Conservation (phyloP, 805 yeast species). For the Wickerhamomyces canadensis region DNA sequence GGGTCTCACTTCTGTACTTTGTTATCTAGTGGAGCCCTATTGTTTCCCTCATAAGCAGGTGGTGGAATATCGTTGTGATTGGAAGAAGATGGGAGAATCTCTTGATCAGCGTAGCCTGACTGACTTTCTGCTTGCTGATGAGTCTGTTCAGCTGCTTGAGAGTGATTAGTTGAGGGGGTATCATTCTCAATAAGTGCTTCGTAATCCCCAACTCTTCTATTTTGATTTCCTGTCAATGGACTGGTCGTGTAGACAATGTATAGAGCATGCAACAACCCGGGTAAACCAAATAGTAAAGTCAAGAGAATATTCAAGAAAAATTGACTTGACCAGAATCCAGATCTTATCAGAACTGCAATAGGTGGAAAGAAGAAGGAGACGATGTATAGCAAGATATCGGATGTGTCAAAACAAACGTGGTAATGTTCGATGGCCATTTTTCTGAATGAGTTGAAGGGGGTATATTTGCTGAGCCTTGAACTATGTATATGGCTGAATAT, state of each 20-base stretch:
- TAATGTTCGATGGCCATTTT: neutral
- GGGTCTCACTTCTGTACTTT: slow-evolving; percentile 18
- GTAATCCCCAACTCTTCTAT: slow-evolving; percentile 18
- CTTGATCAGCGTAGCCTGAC: no score
- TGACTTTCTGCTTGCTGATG: no score
- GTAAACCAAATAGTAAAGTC: slow-evolving; percentile 69
- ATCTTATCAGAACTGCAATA: slow-evolving; percentile 60
- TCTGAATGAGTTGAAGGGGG: neutral
- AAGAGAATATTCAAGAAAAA: slow-evolving; percentile 55
- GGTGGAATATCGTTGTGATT: slow-evolving; percentile 6
- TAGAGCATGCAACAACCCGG: slow-evolving; percentile 66
- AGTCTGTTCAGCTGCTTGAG: no score
- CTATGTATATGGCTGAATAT: no score
- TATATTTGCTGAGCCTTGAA: no score
- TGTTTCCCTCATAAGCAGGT: slow-evolving; percentile 18
- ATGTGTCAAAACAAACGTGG: slow-evolving; percentile 9
- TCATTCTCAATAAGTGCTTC: slow-evolving; percentile 18
- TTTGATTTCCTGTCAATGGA: slow-evolving; percentile 14
- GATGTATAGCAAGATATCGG: slow-evolving; percentile 53
- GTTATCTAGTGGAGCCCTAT: slow-evolving; percentile 15
- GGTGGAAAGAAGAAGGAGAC: slow-evolving; percentile 69
- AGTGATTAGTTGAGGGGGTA: neutral
- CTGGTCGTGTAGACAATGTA: slow-evolving; percentile 37
- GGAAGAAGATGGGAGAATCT: neutral
- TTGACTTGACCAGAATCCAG: slow-evolving; percentile 54